These are phyloP conservation scores for Mixia osmundae DNA, from an alignment of 1,284 basidiomycete genomes.

Conservation along the genomic window DNA sequence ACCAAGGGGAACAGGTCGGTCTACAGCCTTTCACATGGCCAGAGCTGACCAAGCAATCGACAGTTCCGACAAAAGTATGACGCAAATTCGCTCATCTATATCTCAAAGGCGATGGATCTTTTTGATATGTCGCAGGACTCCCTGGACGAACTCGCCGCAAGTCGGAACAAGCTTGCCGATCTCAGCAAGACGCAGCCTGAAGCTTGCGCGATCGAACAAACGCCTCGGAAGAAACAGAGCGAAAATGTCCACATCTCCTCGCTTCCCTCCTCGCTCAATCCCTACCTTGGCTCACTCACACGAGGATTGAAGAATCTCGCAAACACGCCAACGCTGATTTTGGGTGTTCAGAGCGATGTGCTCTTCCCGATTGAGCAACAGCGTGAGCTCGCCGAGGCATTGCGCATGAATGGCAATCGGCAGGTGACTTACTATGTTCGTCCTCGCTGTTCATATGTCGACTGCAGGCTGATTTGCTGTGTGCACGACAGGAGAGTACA, in stretches of 20 bases:
- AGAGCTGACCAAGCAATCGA: conserved; percentile 15
- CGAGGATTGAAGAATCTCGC: conserved; percentile 53
- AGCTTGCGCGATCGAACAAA: conserved; percentile 7
- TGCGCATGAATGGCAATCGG: conserved; percentile 67
- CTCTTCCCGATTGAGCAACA: conserved; percentile 96
- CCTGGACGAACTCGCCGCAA: conserved; percentile 30
- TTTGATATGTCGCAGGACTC: conserved; percentile 81
- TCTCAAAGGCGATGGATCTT: conserved; percentile 96
- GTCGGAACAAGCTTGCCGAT: conserved; percentile 2
- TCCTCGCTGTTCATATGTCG: not conserved
- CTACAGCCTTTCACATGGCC: no score
- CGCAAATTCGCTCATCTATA: conserved; percentile 94
- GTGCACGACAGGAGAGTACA: no score
- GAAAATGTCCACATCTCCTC: conserved; percentile 31
- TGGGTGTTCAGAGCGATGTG: conserved; percentile 92
- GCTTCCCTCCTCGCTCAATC: conserved; percentile 28
- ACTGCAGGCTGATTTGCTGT: not conserved
- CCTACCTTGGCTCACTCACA: conserved; percentile 58
- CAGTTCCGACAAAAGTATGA: conserved; percentile 98
- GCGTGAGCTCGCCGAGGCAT: conserved; percentile 74
- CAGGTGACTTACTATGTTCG: conserved; percentile 67
- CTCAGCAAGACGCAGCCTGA: conserved; percentile 11
- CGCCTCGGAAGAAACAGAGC: conserved; percentile 6
- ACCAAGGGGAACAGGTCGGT: conserved; percentile 34
- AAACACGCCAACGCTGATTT: conserved; percentile 57